Base-by-base conservation (phyloP, 1,284 basidiomycete genomes). In the Tremellales sp. region DNA sequence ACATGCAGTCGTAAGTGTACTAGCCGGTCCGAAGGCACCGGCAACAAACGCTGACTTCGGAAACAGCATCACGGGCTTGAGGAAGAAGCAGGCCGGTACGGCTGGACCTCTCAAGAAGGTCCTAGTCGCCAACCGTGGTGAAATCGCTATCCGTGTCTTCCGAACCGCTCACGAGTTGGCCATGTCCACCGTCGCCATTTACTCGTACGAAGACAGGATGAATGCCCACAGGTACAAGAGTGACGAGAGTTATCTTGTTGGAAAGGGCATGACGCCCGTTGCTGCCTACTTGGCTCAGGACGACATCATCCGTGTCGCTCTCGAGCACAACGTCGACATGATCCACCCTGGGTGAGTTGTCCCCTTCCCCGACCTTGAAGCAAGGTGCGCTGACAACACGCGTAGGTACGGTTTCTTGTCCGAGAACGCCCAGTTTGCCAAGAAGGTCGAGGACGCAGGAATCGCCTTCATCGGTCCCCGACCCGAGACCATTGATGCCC, bases 71-170 rank as follows among this genome's bases (percentile, higher is more conserved):
- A 84, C 89, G 72, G 86, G 87, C 33, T 87, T 96, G 80, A 83
- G 91, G 61, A 83, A 89, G 67, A 93, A 90, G 78, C 82, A 88
- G 45, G 91, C 91, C 4, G 91, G 91, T 31, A 89, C 92, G 73
- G 81, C 84, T 56, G 90, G 91, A 10, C 90, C 89, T 4, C 78
- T 94, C 62, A 92, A 89, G 51, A 93, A 93, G 80, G 87, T 93
- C 68, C 82, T 93, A 27, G 92, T 97, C 60, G 93, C 93, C 52
- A 97, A 97, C 76, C 86, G 92, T 64, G 92, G 93, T 69, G 94
- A 99, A 86, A 99, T 99, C 72, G 96, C 96, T 26, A 93, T 98
- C 67, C 88, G 96, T 73, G 92, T 99, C 45, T 97, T 98, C 82
- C 82, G 96, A 68, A 97, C 96, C 2, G 90, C 96, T 48, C 94